Percentiles rank a stretch among this genome's conserved stretches.
These are phyloP conservation scores for Schrenkiella parvula DNA, from an alignment of 345 rosid genomes.

Conservation along the genomic window DNA sequence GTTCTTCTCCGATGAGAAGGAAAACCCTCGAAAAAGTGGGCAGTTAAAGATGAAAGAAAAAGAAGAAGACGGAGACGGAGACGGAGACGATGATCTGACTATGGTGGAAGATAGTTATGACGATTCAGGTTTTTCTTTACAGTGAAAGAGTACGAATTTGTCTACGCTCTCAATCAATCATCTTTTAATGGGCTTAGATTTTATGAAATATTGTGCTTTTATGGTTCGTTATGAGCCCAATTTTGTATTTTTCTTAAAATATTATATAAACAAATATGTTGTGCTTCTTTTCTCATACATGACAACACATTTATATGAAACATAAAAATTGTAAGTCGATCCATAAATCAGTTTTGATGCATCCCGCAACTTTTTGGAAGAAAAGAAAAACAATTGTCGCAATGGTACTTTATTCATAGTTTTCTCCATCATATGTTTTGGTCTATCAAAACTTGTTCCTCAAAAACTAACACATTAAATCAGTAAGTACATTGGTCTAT, in stretches of 20 bases:
- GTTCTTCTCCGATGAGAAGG: not conserved
- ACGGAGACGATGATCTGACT: not conserved
- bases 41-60: not conserved
- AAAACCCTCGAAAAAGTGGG: not conserved
- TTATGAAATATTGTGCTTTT: not conserved
- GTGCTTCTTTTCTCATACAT: not conserved
- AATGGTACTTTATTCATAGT: not conserved
- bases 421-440: not conserved
- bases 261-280: not conserved
- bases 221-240: not conserved
- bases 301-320: not conserved
- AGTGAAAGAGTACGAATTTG: not conserved
- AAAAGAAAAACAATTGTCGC: not conserved
- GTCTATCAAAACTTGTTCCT: not conserved
- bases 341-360: not conserved
- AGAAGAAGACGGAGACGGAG: slow-evolving; percentile 1
- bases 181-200: not conserved
- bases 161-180: not conserved
- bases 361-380: not conserved
- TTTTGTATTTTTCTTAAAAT: not conserved
- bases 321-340: not conserved
- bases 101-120: not conserved
- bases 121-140: not conserved
- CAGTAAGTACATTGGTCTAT: not conserved
- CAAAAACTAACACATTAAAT: not conserved